These are phyloP conservation scores for Saccharomycopsis fermentans DNA, from an alignment of 805 yeast genomes.

Conservation along the genomic window DNA sequence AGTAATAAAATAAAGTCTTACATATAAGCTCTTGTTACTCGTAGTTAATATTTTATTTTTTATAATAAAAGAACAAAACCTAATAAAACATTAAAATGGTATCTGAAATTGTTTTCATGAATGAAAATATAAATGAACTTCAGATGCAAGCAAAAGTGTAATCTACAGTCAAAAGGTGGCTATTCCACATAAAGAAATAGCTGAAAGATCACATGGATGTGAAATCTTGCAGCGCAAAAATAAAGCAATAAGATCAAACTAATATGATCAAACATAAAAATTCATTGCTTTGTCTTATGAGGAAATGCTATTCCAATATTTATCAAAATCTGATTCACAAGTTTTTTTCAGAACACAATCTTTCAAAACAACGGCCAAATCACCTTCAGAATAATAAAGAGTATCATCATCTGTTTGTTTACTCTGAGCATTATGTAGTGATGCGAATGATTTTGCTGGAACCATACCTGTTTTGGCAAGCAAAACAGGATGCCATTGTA, in stretches of 20 bases:
- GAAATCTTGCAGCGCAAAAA: not conserved
- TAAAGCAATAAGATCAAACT: not conserved
- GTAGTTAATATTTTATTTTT: not conserved
- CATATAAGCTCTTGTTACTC: not conserved
- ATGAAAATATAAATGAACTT: no score
- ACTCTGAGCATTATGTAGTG: slow-evolving; percentile 32
- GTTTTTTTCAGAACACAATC: slow-evolving; percentile 40
- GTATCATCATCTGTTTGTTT: slow-evolving; percentile 34
- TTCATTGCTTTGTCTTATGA: not conserved
- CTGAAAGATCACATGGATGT: no score
- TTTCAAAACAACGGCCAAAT: slow-evolving; percentile 54
- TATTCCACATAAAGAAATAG: no score
- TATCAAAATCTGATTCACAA: slow-evolving; percentile 42
- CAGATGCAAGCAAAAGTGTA: no score
- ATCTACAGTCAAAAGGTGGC: no score
- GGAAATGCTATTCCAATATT: slow-evolving; percentile 23
- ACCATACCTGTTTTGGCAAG: slow-evolving; percentile 66
- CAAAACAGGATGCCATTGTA: slow-evolving; percentile 90
- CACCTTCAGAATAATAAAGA: slow-evolving; percentile 48
- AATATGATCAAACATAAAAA: no score
- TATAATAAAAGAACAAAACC: not conserved
- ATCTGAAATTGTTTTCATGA: no score
- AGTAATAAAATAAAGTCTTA: not conserved
- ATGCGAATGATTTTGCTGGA: slow-evolving; percentile 48
- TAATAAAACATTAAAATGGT: not conserved